phyloP scores from a whole-genome alignment of 2,329 filamentous ascomycete genomes.

The Leptoxyphium fumago region DNA sequence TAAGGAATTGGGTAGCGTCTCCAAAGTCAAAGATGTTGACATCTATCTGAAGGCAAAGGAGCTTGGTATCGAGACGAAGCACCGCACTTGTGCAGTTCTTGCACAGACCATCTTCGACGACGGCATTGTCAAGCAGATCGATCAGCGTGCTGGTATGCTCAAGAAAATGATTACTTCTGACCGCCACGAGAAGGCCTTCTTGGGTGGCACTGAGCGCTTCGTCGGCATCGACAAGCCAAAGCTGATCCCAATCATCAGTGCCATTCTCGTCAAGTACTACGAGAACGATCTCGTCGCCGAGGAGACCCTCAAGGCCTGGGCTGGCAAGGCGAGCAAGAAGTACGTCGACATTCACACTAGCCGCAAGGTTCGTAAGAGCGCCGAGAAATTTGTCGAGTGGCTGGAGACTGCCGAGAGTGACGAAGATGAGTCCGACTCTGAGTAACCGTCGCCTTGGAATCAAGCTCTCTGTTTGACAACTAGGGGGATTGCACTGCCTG shows the following conservation, averaged over 20 bases:
- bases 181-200: conserved; percentile 85
- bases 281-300: conserved; percentile 79
- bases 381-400: conserved; percentile 89
- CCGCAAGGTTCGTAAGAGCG: conserved; percentile 90
- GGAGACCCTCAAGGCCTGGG: conserved; percentile 82
- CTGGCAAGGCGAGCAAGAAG: conserved; percentile 92
- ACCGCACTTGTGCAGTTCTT: conserved; percentile 81
- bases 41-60: conserved; percentile 97
- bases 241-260: conserved; percentile 62
- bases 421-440: conserved; percentile 44
- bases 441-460: neutral
- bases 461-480: too few relatives aligned
- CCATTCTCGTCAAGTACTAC: conserved; percentile 81
- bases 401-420: conserved; percentile 71
- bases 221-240: conserved; percentile 71
- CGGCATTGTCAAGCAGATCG: conserved; percentile 76
- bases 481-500: too few relatives aligned
- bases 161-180: conserved; percentile 82
- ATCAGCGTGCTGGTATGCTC: conserved; percentile 68
- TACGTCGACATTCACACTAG: conserved; percentile 81
- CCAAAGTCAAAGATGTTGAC: conserved; percentile 72
- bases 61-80: conserved; percentile 83
- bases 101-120: conserved; percentile 90
- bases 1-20: conserved; percentile 54
- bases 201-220: conserved; percentile 90